Evolutionary conservation across 179 eudicot species (phyloP).

Genomic region (Spergularia azorica): DNA sequence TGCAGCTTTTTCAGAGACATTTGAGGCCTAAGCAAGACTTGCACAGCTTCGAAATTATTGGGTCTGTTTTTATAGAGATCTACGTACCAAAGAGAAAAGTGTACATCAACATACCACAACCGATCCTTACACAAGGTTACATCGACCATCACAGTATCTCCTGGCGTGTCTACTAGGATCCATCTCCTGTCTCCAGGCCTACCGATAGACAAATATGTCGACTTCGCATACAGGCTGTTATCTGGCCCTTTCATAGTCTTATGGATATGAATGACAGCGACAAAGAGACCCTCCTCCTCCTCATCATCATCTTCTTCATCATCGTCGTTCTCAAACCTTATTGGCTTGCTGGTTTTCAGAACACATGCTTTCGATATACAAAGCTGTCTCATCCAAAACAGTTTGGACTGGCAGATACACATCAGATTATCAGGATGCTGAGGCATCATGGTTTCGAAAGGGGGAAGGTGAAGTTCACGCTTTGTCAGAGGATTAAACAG

Average conservation of each 20-base stretch:
- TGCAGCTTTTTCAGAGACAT: too few relatives aligned
- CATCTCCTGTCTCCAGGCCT: conserved; percentile 9
- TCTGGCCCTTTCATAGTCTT: neutral
- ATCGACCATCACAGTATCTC: neutral
- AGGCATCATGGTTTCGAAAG: neutral
- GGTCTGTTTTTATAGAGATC: neutral
- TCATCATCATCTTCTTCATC: neutral
- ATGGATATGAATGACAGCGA: neutral
- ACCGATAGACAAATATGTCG: neutral
- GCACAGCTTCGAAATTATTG: neutral
- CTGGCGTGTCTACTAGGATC: conserved; percentile 4
- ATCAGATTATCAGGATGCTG: neutral
- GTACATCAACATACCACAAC: neutral
- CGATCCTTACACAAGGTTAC: neutral
- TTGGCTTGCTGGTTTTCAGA: neutral
- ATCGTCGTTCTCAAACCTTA: neutral
- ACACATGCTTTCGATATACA: conserved; percentile 13
- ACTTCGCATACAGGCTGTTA: neutral
- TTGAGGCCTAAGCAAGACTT: neutral
- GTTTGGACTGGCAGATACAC: neutral
- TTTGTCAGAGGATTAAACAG: conserved; percentile 15
- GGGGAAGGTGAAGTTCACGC: neutral
- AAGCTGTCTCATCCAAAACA: neutral
- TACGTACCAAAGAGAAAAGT: neutral
- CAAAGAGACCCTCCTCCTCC: neutral